These are phyloP conservation scores for Amanita rubescens DNA, from an alignment of 768 basidiomycete genomes.

Conservation along the genomic window DNA sequence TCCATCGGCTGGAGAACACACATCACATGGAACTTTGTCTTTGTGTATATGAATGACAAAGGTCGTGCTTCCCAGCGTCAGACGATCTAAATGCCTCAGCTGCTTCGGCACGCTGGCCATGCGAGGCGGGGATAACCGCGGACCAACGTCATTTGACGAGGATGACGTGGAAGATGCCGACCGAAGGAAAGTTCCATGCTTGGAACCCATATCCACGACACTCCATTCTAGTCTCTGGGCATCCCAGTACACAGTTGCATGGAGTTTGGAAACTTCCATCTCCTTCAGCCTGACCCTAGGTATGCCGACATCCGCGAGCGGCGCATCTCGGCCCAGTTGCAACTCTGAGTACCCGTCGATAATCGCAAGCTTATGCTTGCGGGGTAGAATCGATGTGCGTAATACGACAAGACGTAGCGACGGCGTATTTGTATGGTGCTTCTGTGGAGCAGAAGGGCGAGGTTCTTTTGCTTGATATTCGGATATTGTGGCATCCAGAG, in stretches of 20 bases:
- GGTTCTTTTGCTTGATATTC: conserved; percentile 6
- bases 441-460: conserved; percentile 4
- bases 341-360: conserved; percentile 50
- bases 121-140: conserved; percentile 56
- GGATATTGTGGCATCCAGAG: conserved; percentile 17
- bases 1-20: conserved; percentile 44
- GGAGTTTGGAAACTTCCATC: conserved; percentile 77
- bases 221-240: conserved; percentile 51
- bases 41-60: conserved; percentile 67
- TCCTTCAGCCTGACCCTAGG: conserved; percentile 74
- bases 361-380: conserved; percentile 32
- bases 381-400: conserved; percentile 55
- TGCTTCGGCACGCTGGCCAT: conserved; percentile 61
- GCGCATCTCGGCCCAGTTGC: conserved; percentile 69
- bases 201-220: conserved; percentile 79
- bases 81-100: conserved; percentile 54
- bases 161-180: conserved; percentile 21
- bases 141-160: conserved; percentile 21
- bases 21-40: conserved; percentile 50
- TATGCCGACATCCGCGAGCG: conserved; percentile 34
- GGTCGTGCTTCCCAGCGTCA: conserved; percentile 64
- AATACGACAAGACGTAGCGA: conserved; percentile 46
- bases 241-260: conserved; percentile 73
- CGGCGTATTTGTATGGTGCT: conserved; percentile 16
- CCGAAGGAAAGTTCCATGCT: conserved; percentile 70